Evolutionary conservation across 305 asterid genomes (phyloP).

Genomic region (Fraxinus xanthoxyloides): DNA sequence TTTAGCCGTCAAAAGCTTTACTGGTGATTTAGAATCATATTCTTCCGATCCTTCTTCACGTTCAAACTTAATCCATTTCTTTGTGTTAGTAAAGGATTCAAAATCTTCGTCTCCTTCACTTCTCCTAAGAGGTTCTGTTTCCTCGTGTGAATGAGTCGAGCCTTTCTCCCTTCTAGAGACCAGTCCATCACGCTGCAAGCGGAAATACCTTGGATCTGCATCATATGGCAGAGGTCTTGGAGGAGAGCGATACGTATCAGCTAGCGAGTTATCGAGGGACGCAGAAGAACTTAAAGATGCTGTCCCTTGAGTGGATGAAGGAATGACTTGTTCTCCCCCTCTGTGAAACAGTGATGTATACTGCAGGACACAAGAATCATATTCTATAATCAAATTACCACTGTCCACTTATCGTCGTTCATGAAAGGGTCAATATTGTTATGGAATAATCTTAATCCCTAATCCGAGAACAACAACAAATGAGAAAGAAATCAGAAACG

Average conservation of each 20-base stretch:
- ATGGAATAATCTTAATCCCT: not conserved
- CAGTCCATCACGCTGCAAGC: conserved; percentile 70
- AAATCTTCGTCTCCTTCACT: conserved; percentile 61
- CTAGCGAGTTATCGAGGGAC: conserved; percentile 69
- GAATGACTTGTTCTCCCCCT: conserved; percentile 54
- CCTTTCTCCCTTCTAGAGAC: conserved; percentile 87
- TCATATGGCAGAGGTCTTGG: conserved; percentile 96
- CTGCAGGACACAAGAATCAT: conserved; percentile 43
- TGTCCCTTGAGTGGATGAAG: conserved; percentile 60
- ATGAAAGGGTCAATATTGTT: not conserved
- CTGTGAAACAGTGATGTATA: conserved; percentile 66
- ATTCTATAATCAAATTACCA: conserved; percentile 13
- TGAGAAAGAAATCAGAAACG: not conserved
- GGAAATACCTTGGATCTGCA: conserved; percentile 71
- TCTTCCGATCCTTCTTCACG: conserved; percentile 63
- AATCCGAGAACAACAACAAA: not conserved
- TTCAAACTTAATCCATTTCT: conserved; percentile 57
- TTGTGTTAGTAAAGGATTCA: conserved; percentile 46
- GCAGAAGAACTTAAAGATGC: conserved; percentile 52
- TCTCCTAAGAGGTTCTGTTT: conserved; percentile 69
- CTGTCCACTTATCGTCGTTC: not conserved
- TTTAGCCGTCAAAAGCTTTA: conserved; percentile 53
- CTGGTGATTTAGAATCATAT: conserved; percentile 50
- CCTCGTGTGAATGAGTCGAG: conserved; percentile 73
- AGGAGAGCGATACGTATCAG: conserved; percentile 81